These are phyloP conservation scores for Phialophora chinensis DNA, from an alignment of 2,329 filamentous ascomycete genomes.

Conservation along the genomic window DNA sequence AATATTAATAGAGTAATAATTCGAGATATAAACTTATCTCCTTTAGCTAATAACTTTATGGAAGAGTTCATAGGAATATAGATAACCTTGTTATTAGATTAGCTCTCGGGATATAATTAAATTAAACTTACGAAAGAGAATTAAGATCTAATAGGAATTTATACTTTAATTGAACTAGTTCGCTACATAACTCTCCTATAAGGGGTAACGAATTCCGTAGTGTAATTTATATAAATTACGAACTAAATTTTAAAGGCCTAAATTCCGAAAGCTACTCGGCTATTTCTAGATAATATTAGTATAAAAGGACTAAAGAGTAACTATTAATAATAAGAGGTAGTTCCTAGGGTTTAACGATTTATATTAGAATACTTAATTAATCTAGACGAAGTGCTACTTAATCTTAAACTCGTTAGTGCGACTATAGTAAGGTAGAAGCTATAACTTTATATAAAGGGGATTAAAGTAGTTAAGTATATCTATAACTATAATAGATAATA, in stretches of 20 bases:
- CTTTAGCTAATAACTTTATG: too few relatives aligned
- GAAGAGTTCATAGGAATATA: too few relatives aligned
- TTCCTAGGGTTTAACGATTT: neutral
- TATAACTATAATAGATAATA: neutral
- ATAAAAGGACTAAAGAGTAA: neutral
- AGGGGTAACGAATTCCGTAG: neutral
- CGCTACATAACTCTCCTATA: neutral
- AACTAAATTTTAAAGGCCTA: neutral
- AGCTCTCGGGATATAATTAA: conserved; percentile 7
- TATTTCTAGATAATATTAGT: neutral
- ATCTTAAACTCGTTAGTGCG: neutral
- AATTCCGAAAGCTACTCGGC: neutral
- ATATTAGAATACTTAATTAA: neutral
- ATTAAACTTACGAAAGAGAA: conserved; percentile 5
- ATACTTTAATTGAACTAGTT: neutral
- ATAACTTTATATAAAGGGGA: neutral
- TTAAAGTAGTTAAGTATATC: neutral
- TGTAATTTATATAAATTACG: neutral
- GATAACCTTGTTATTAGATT: neutral
- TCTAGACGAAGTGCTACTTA: neutral
- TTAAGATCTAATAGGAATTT: neutral
- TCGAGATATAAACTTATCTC: neutral
- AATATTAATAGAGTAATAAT: neutral
- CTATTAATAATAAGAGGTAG: neutral
- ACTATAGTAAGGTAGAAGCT: neutral